These are phyloP conservation scores for Euphorbia tirucalli DNA, from an alignment of 345 rosid genomes.

Conservation along the genomic window DNA sequence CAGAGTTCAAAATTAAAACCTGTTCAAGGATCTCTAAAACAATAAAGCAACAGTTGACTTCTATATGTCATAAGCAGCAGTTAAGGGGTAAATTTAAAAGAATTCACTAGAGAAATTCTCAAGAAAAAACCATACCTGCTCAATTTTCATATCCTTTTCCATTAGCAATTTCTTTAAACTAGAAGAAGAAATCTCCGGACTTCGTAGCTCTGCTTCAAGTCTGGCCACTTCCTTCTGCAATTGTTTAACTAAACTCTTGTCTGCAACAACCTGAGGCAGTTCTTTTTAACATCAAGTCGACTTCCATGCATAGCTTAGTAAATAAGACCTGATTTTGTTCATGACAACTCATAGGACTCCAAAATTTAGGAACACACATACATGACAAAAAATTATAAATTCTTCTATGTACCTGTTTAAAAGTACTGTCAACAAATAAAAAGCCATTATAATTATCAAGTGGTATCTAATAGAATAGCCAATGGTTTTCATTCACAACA, in stretches of 20 bases:
- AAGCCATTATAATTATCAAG: neutral
- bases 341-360: neutral
- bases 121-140: conserved; percentile 52
- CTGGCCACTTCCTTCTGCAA: conserved; percentile 91
- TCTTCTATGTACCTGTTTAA: neutral
- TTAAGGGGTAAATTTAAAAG: too few species aligned
- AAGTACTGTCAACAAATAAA: neutral
- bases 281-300: neutral
- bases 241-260: conserved; percentile 68
- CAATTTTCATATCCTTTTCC: conserved; percentile 74
- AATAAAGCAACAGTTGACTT: too few species aligned
- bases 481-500: neutral
- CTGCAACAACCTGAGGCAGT: conserved; percentile 63
- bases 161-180: conserved; percentile 52
- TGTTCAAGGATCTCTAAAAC: neutral
- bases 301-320: neutral
- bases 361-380: neutral
- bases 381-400: neutral
- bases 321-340: neutral
- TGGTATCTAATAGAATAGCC: neutral
- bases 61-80: too few species aligned
- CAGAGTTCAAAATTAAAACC: neutral
- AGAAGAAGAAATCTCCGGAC: conserved; percentile 68
- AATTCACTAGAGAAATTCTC: neutral
- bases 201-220: conserved; percentile 83